Evolutionary conservation across 768 basidiomycete genomes (phyloP).

Genomic region (Sistotremastrum suecicum): DNA sequence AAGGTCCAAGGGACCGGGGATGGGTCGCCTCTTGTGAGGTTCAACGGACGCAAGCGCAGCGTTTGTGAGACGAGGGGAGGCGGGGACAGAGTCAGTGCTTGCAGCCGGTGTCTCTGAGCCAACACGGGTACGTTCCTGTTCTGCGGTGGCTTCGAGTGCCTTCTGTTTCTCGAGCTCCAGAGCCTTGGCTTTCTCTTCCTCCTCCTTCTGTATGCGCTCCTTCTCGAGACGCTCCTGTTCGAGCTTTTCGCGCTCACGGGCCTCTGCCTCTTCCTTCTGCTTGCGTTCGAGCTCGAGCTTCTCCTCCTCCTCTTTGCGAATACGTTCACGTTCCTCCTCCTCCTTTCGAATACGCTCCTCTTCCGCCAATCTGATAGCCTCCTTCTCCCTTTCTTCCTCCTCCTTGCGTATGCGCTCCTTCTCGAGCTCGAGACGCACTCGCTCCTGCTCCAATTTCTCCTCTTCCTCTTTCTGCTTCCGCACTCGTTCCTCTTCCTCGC

Average conservation of each 20-base stretch:
- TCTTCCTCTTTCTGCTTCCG: constrained; percentile 26
- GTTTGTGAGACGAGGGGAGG: constrained; percentile 19
- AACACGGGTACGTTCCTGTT: constrained; percentile 15
- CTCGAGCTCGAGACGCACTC: constrained; percentile 26
- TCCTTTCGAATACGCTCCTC: constrained; percentile 11
- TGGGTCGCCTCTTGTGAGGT: constrained; percentile 26
- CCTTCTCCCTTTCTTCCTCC: constrained; percentile 26
- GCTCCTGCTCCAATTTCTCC: constrained; percentile 23
- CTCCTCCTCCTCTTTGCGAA: constrained; percentile 16
- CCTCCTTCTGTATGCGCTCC: constrained; percentile 18
- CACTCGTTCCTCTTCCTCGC: constrained; percentile 20
- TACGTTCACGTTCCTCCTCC: constrained; percentile 9
- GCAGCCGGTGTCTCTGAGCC: constrained; percentile 9
- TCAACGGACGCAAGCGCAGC: constrained; percentile 1
- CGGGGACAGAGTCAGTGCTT: constrained; percentile 35
- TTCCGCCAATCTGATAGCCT: constrained; percentile 17
- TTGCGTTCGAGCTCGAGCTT: constrained; percentile 10
- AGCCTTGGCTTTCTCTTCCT: constrained; percentile 22
- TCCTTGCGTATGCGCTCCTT: constrained; percentile 18
- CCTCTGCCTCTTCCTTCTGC: constrained; percentile 23
- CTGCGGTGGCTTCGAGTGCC: constrained; percentile 21
- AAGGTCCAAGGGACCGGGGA: constrained; percentile 66
- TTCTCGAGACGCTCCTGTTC: constrained; percentile 13
- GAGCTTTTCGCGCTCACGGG: constrained; percentile 14
- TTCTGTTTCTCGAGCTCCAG: constrained; percentile 36